Evolutionary conservation across 129 eudicot species (phyloP), one percentile per base, ranked within the genome.

Genomic region (Centella asiatica): DNA sequence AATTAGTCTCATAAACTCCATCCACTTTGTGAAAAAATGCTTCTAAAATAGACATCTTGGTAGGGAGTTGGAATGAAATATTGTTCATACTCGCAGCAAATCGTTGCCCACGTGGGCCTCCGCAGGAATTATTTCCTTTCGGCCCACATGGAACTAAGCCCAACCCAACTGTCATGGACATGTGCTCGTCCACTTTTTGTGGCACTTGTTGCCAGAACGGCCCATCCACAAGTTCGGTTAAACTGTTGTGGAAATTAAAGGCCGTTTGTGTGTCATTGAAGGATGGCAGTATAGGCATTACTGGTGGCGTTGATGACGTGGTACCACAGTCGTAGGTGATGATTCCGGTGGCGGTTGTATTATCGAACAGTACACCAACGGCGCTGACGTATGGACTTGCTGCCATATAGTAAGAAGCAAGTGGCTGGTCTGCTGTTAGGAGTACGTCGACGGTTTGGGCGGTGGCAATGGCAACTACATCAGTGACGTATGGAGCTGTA

Each of bases 401-500:
- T 32, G 95, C 82, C 86, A 85, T 85, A 77, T 89, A 89, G 65
- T 89, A 89, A 4, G 55, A 46, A 9, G 75, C 88, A 0, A 67
- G 64, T 14, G 78, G 29, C 9, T 89, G 92, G 57, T 85, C 69
- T 23, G 95, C 82, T 0, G 88, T 76, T 17, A 89, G 4, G 2
- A 89, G 79, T 31, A 85, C 92, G 24, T 89, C 97, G 0, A 69
- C 42, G 56, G 97, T 89, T 53, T 89, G 97, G 31, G 95, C 97
- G 0, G 95, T 88, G 10, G 72, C 85, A 5, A 76, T 1, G 7
- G 85, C 58, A 10, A 89, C 64, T 1, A 82, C 87, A 14, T 89
- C 95, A 2, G 97, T 89, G 5, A 28, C 66, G 28, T 61, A 78
- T 6, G 88, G 89, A 32, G 68, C 59, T 0, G 85, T 82, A 78